Conservation (phyloP, 352 stramenopile genomes). For the Globisporangium alternatum region DNA sequence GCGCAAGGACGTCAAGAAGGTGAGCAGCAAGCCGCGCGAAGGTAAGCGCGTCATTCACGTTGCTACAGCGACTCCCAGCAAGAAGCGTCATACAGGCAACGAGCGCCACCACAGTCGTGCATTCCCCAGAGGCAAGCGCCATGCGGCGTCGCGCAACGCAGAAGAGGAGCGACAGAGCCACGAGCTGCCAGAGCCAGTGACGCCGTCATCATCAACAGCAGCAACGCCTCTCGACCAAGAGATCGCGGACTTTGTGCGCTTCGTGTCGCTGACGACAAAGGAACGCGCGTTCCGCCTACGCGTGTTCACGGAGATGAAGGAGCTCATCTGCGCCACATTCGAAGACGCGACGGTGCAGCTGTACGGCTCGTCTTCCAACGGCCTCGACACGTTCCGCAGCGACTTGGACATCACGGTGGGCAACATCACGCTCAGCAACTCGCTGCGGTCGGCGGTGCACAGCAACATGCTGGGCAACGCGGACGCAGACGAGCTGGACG, state of each 20-base stretch:
- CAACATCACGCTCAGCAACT: slow-evolving; percentile 34
- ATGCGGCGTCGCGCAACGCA: background rate
- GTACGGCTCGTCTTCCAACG: slow-evolving; percentile 70
- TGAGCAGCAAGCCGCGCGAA: slow-evolving; percentile 12
- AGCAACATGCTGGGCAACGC: background rate
- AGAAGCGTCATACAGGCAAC: background rate
- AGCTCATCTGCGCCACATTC: slow-evolving; percentile 41
- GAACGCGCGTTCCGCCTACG: slow-evolving; percentile 37
- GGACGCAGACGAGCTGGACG: slow-evolving; percentile 6
- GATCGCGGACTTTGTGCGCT: slow-evolving; percentile 38
- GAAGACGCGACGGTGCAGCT: slow-evolving; percentile 44
- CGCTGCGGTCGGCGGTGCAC: slow-evolving; percentile 17
- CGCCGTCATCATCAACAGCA: background rate
- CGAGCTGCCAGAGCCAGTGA: background rate
- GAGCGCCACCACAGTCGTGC: background rate
- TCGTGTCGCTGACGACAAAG: slow-evolving; percentile 39
- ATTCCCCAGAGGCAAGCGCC: slow-evolving; percentile 7
- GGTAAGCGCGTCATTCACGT: slow-evolving; percentile 5
- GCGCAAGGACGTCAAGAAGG: slow-evolving; percentile 11
- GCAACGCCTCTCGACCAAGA: slow-evolving; percentile 32
- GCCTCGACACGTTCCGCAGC: slow-evolving; percentile 71
- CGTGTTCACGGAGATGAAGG: slow-evolving; percentile 44
- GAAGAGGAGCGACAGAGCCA: background rate
- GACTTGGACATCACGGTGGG: slow-evolving; percentile 74
- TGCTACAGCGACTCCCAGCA: background rate